phyloP scores from a whole-genome alignment of 257 asterid genomes.

The Rehmannia glutinosa region DNA sequence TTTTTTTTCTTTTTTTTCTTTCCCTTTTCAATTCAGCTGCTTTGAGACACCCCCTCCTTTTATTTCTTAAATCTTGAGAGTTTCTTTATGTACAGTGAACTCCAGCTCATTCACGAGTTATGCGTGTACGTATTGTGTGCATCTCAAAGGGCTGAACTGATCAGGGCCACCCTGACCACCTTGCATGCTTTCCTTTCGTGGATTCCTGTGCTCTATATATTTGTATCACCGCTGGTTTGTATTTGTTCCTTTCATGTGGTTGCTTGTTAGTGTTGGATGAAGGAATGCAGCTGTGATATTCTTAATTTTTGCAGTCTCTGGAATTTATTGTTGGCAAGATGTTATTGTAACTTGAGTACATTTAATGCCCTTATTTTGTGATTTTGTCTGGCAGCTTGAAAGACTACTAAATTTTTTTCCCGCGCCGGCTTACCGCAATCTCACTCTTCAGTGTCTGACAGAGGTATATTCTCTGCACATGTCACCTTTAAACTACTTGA shows the following conservation, averaged over 20 bases:
- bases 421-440: constrained; percentile 85
- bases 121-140: constrained; percentile 88
- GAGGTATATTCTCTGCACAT: constrained; percentile 49
- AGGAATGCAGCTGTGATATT: constrained; percentile 3
- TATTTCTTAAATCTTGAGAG: constrained; percentile 2
- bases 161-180: constrained; percentile 90
- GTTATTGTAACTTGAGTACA: constrained; percentile 10
- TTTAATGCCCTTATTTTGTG: constrained; percentile 9
- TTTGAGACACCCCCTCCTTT: neutral
- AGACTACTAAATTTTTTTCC: constrained; percentile 80
- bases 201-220: constrained; percentile 96
- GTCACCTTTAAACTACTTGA: constrained; percentile 4
- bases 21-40: neutral
- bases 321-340: constrained; percentile 6
- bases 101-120: constrained; percentile 93
- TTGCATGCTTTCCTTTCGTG: constrained; percentile 95
- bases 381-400: constrained; percentile 67
- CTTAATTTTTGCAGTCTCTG: neutral
- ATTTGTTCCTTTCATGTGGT: constrained; percentile 18
- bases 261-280: constrained; percentile 5
- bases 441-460: constrained; percentile 88
- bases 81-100: constrained; percentile 56
- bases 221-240: constrained; percentile 95
- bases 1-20: no score
- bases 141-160: constrained; percentile 92